Evolutionary conservation across 1,284 basidiomycete genomes (phyloP), one percentile per base, ranked within the genome.

Genomic region (Mycena citricolor): DNA sequence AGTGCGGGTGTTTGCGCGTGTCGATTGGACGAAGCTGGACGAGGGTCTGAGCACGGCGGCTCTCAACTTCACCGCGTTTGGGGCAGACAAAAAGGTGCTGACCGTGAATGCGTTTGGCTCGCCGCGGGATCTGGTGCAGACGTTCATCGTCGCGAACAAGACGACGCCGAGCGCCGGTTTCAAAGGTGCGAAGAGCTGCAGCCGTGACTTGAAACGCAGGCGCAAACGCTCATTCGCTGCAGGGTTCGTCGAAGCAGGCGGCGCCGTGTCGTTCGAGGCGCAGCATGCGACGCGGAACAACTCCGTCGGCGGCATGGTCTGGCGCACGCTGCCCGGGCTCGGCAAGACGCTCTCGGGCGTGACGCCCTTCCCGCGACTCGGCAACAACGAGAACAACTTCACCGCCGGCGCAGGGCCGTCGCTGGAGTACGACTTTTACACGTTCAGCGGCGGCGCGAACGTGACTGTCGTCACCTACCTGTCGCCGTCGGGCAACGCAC

Each of bases 351-450:
- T 79, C 3, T 81, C 80, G 28, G 83, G 72, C 14, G 67, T 86
- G 26, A 80, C 77, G 2, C 77, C 79, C 3, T 73, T 77, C 65
- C 83, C 83, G 14, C 73, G 76, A 16, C 61, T 65, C 12, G 74
- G 71, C 4, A 70, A 70, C 49, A 65, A 69, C 35, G 76, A 74
- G 25, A 60, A 65, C 14, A 77, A 77, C 55, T 85, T 81, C 59
- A 70, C 71, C 12, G 70, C 72, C n/a, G 83, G 82, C 10, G 55
- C 67, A 7, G 83, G 83, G 2, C 83, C 83, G 3, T 71, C 71
- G 22, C 55, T 85, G 76, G 74, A 78, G 61, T 86, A 86, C 59
- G 81, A 84, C 59, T 85, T 86, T 61, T 79, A 77, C 60, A 65
- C 61, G 16, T 59, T 67, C 31, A 34, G 41, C 23, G 68, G 65